Evolutionary conservation across 2,329 filamentous ascomycete genomes (phyloP).

Genomic region (Diaporthe longicolla): DNA sequence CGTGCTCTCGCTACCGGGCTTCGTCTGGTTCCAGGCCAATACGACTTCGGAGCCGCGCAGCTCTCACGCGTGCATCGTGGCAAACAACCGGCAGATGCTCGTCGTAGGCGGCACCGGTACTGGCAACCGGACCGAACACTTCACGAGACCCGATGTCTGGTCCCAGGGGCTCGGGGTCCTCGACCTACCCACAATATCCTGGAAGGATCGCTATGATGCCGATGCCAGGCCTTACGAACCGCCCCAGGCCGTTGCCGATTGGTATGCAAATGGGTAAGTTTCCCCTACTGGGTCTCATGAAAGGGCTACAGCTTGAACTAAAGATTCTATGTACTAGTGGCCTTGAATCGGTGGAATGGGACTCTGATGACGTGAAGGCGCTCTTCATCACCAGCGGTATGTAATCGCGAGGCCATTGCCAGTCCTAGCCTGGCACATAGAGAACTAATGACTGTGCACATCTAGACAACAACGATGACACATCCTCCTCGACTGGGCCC

Average conservation of each 20-base stretch:
- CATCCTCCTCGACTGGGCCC: neutral
- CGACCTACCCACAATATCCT: neutral
- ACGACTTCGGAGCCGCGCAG: neutral
- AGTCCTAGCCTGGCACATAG: neutral
- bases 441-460: neutral
- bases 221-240: neutral
- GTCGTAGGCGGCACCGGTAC: neutral
- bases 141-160: neutral
- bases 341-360: neutral
- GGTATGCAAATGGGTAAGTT: conserved; percentile 5
- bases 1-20: neutral
- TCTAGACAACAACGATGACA: neutral
- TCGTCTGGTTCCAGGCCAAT: conserved; percentile 7
- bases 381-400: neutral
- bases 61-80: conserved; percentile 9
- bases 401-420: neutral
- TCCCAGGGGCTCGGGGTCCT: neutral
- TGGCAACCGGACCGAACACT: neutral
- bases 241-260: neutral
- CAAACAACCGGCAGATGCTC: neutral
- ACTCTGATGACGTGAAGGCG: neutral
- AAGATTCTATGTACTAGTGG: neutral
- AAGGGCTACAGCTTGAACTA: neutral
- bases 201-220: neutral
- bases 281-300: neutral